Percentiles rank a stretch among this genome's conserved stretches.
phyloP scores from a whole-genome alignment of 176 grass and related monocot species.

The Thalia dealbata region DNA sequence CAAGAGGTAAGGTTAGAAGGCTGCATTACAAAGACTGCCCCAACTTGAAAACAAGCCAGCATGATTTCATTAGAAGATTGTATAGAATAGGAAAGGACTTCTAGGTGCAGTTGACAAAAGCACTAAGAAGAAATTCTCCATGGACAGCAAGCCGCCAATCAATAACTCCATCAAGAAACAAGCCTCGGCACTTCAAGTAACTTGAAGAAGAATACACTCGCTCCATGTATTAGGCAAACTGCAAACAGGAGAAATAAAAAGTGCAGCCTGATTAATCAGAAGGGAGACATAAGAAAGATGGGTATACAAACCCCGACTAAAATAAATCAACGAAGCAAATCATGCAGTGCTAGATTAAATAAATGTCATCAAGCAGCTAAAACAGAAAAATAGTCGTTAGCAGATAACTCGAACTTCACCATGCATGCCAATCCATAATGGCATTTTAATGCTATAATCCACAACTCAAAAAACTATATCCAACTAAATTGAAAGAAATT shows the following conservation, averaged over 20 bases:
- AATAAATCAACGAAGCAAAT: no score
- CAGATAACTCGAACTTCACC: neutral
- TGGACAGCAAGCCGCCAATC: conserved; percentile 87
- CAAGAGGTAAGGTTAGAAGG: conserved; percentile 14
- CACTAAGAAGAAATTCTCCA: conserved; percentile 64
- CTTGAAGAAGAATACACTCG: conserved; percentile 41
- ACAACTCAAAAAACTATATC: no score
- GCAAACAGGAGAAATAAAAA: conserved; percentile 16
- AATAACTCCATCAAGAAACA: conserved; percentile 79
- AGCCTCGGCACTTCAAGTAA: conserved; percentile 49
- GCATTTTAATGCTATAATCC: no score
- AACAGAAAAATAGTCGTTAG: neutral
- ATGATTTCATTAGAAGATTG: conserved; percentile 32
- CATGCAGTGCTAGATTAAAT: neutral
- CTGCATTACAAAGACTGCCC: conserved; percentile 29
- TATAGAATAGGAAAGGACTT: conserved; percentile 18
- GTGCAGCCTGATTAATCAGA: conserved; percentile 25
- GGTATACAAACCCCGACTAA: no score
- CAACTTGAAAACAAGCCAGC: conserved; percentile 41
- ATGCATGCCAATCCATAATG: no score
- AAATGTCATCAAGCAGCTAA: neutral
- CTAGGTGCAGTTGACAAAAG: conserved; percentile 85
- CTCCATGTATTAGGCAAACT: conserved; percentile 71
- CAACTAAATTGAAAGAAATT: neutral
- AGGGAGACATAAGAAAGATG: neutral